Evolutionary conservation across 1,139 yeast genomes (phyloP), one percentile per base, ranked within the genome.

Genomic region (Candida sp.): DNA sequence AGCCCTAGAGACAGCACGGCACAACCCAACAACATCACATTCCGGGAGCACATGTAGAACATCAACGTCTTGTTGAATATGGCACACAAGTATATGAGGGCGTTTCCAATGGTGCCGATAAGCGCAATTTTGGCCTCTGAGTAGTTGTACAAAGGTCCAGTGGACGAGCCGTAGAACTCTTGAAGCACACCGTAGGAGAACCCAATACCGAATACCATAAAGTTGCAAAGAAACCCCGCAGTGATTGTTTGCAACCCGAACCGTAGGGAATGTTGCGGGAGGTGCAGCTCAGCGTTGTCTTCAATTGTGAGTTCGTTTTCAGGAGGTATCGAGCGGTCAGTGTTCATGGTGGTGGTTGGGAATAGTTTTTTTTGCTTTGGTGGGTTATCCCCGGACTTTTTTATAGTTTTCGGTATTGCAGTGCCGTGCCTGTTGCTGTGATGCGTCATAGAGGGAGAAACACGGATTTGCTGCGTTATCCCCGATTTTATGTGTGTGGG

Each of bases 121-220:
- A 70, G 52, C 0, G 76, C 67, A 22, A 70, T 72, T 43, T 60
- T 51, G 0, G 74, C 62, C 35, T 63, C 63, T 3, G 67, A 54
- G 27, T 55, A 51, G 3, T 46, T 17, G 17, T 47, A 33, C n/a
- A 71, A 56, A 3, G 76, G 75, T 1, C 75, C 75, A 3, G 44
- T 32, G 7, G 49, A 12, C 1, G 72, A 61, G 1, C 66, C 60
- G 48, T 70, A 71, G 51, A 56, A 70, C 32, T 71, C 75, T 49
- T 70, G 75, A 46, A 66, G 69, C 6, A 71, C 69, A 52, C 75
- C 76, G 53, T 66, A 71, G 11, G 74, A 63, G 54, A 71, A 71
- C 5, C 67, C 62, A 7, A 68, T 61, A 0, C 76, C 76, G 53
- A 71, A 70, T 1, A 70, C 72, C 54, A 68, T 61, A 52, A 70